Conservation (phyloP, 768 basidiomycete species). For the Suillus lakei region DNA sequence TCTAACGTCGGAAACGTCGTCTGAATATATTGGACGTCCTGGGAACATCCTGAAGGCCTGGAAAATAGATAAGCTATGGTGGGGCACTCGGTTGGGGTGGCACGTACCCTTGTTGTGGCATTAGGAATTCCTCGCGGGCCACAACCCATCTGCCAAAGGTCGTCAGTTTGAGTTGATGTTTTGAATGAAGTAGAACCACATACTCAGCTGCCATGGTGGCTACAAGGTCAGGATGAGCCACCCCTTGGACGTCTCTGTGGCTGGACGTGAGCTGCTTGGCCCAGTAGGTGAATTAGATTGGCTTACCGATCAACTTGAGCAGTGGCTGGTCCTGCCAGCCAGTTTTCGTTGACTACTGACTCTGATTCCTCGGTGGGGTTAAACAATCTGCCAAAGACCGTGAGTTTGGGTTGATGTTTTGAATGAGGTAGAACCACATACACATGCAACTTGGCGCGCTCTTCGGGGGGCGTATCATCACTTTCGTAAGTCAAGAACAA, state of each 20-base stretch:
- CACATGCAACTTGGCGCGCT: too few relatives aligned
- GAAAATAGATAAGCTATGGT: neutral
- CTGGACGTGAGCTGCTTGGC: neutral
- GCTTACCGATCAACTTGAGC: neutral
- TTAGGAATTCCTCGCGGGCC: neutral
- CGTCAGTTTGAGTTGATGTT: neutral
- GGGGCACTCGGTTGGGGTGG: neutral
- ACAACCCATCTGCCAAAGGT: neutral
- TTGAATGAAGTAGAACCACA: neutral
- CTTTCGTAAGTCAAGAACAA: too few relatives aligned
- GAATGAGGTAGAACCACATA: neutral
- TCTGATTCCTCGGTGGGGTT: too few relatives aligned
- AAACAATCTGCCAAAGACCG: neutral
- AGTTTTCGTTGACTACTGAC: too few relatives aligned
- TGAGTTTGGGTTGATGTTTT: neutral
- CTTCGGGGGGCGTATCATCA: too few relatives aligned
- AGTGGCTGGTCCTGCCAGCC: neutral
- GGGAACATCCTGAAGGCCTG: neutral
- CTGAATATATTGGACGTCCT: too few relatives aligned
- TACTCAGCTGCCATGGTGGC: neutral
- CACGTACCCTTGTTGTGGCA: neutral
- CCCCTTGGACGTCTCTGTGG: neutral
- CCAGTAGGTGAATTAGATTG: neutral
- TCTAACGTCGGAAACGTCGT: neutral
- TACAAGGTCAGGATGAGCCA: neutral